A percentile compares a stretch with the other conserved stretches of the same genome.
Conservation (phyloP, 371 early-diverging fungal species). For the Mucor indicus region DNA sequence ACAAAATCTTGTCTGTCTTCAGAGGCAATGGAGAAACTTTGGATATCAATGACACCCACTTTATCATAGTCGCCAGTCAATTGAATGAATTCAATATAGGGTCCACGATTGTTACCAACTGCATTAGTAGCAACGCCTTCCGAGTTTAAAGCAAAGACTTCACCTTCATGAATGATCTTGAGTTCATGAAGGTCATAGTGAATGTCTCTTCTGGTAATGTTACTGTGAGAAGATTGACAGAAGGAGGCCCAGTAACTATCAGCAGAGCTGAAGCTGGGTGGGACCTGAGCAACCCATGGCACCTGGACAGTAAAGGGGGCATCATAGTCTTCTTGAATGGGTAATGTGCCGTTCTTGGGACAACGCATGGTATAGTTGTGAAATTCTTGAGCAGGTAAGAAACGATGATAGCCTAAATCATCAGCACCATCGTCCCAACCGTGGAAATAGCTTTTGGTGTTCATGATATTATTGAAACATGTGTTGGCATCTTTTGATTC, state of each 20-base stretch:
- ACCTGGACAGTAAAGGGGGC: conserved; percentile 47
- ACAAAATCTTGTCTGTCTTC: conserved; percentile 36
- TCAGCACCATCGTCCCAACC: conserved; percentile 57
- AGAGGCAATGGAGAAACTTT: conserved; percentile 41
- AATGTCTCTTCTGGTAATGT: conserved; percentile 11
- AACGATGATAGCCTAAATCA: conserved; percentile 53
- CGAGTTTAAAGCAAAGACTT: conserved; percentile 24
- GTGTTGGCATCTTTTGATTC: conserved; percentile 54
- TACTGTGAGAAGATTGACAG: conserved; percentile 35
- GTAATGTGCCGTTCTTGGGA: conserved; percentile 35
- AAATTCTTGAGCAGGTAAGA: conserved; percentile 48
- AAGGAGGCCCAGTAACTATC: conserved; percentile 39
- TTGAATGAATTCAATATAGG: conserved; percentile 37
- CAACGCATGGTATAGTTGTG: conserved; percentile 48
- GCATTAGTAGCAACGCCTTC: conserved; percentile 18
- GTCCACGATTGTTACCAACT: conserved; percentile 22
- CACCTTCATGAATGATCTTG: conserved; percentile 34
- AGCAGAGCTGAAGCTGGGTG: conserved; percentile 29
- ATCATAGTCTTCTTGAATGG: conserved; percentile 41
- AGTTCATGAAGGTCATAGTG: conserved; percentile 33
- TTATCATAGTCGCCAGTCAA: conserved; percentile 22
- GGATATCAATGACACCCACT: conserved; percentile 51
- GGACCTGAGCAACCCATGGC: conserved; percentile 50
- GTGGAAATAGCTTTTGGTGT: conserved; percentile 52
- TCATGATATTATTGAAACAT: conserved; percentile 52